Evolutionary conservation across 345 rosid species (phyloP), one percentile per base, ranked within the genome.

Genomic region (Noccaea caerulescens): DNA sequence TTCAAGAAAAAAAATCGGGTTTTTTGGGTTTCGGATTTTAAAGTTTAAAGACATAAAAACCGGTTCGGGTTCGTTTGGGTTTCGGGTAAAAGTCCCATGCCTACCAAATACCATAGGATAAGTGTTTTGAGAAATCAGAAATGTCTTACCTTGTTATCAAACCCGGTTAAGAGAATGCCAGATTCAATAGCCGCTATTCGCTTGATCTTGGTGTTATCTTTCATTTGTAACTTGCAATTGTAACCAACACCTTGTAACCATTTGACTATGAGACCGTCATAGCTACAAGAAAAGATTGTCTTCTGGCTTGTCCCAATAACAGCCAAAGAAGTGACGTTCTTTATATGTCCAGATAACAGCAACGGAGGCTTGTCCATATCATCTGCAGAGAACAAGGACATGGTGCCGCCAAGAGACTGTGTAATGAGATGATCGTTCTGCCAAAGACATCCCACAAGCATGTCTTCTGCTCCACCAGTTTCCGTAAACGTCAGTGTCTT

Each of bases 391-490:
- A 58, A 89, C 14, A 87, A 44, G 63, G 77, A 76, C 39, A 89
- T 78, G 66, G 82, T 76, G 14, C 96, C 96, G 10, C 91, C 85
- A 57, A 89, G 93, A 37, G 93, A 85, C 62, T 87, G 83, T 0
- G 80, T 84, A 66, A 89, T 81, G 16, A 87, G 80, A 82, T 84
- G 80, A 75, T 82, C 81, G 63, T 89, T 85, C 80, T 81, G 90
- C 96, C 92, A 89, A 63, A 89, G 88, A 71, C 96, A 87, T 75
- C 91, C 93, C 49, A 87, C 93, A 67, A 89, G 85, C 91, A 89
- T 89, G 72, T 82, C 86, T 51, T 87, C 88, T 37, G 87, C 82
- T 54, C 82, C 88, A 73, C 85, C 85, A 10, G 88, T 72, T 68
- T 73, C 86, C 36, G 80, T 59, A 77, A 78, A 76, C 33, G 79